Percentiles rank a stretch among this genome's conserved stretches.
Evolutionary conservation across 495 filamentous ascomycete species (phyloP).

Genomic region (Penicillium lividum): DNA sequence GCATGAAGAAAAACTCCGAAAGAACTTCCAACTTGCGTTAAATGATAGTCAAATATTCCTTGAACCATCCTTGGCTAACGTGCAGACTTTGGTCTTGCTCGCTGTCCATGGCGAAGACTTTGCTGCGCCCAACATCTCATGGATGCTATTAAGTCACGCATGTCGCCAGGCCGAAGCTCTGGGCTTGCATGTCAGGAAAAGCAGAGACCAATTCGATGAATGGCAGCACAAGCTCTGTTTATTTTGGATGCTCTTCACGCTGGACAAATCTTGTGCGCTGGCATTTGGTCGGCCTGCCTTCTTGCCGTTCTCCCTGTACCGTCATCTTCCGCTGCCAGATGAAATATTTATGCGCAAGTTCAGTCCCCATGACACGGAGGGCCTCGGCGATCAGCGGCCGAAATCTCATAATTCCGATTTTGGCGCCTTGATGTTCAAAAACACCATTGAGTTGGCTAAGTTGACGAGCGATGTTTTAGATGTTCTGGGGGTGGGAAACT

Average conservation of each 20-base stretch:
- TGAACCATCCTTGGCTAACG: slow-evolving; percentile 19
- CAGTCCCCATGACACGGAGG: slow-evolving; percentile 5
- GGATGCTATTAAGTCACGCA: slow-evolving; percentile 28
- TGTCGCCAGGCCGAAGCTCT: slow-evolving; percentile 31
- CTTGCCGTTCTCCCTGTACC: slow-evolving; percentile 17
- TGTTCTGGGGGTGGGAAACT: slow-evolving; percentile 4
- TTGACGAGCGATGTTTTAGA: slow-evolving; percentile 6
- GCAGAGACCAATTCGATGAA: background rate
- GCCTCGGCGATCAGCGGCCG: background rate
- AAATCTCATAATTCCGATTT: background rate
- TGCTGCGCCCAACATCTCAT: slow-evolving; percentile 29
- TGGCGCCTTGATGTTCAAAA: slow-evolving; percentile 9
- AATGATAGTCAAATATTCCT: slow-evolving; percentile 25
- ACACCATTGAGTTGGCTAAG: slow-evolving; percentile 7
- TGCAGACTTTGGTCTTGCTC: slow-evolving; percentile 26
- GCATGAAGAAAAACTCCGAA: slow-evolving; percentile 10
- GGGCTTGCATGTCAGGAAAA: slow-evolving; percentile 17
- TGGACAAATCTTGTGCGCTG: slow-evolving; percentile 29
- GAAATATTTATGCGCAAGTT: slow-evolving; percentile 1
- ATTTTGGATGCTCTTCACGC: slow-evolving; percentile 28
- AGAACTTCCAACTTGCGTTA: slow-evolving; percentile 20
- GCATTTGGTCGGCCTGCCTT: slow-evolving; percentile 29
- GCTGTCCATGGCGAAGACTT: slow-evolving; percentile 28
- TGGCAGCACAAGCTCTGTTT: slow-evolving; percentile 22
- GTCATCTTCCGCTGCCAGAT: slow-evolving; percentile 22